Percentiles rank a stretch among this genome's conserved stretches.
These are phyloP conservation scores for Penicillium thymicola DNA, from an alignment of 2,329 filamentous ascomycete genomes.

Conservation along the genomic window DNA sequence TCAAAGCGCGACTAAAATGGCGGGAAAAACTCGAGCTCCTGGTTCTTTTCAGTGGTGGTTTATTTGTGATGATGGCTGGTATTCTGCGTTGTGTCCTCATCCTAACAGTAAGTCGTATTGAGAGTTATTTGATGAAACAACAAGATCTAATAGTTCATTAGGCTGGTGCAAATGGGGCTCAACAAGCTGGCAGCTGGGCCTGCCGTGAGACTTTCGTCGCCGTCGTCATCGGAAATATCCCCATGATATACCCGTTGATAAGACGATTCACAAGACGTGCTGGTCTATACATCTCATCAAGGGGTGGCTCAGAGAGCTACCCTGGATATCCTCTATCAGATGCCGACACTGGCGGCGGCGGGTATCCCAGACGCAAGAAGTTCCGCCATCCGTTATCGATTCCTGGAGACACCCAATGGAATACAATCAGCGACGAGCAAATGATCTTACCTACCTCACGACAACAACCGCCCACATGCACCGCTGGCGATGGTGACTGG, in stretches of 20 bases:
- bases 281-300: constrained; percentile 25
- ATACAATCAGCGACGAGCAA: constrained; percentile 30
- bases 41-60: constrained; percentile 54
- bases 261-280: constrained; percentile 27
- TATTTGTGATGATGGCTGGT: constrained; percentile 55
- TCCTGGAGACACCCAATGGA: constrained; percentile 31
- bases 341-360: constrained; percentile 8
- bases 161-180: constrained; percentile 39
- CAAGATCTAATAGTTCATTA: background rate
- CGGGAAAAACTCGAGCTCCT: constrained; percentile 53
- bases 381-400: constrained; percentile 34
- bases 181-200: constrained; percentile 45
- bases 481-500: constrained; percentile 22
- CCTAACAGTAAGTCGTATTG: constrained; percentile 35
- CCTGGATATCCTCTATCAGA: constrained; percentile 25
- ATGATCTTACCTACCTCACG: constrained; percentile 25
- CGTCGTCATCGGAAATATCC: constrained; percentile 43
- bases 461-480: constrained; percentile 25
- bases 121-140: background rate
- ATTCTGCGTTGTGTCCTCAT: constrained; percentile 55
- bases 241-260: constrained; percentile 42
- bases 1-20: constrained; percentile 49
- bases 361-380: constrained; percentile 21
- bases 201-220: constrained; percentile 47
- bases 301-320: constrained; percentile 22